phyloP scores from a whole-genome alignment of 1,284 basidiomycete species.

The Cryptococcus wingfieldii region DNA sequence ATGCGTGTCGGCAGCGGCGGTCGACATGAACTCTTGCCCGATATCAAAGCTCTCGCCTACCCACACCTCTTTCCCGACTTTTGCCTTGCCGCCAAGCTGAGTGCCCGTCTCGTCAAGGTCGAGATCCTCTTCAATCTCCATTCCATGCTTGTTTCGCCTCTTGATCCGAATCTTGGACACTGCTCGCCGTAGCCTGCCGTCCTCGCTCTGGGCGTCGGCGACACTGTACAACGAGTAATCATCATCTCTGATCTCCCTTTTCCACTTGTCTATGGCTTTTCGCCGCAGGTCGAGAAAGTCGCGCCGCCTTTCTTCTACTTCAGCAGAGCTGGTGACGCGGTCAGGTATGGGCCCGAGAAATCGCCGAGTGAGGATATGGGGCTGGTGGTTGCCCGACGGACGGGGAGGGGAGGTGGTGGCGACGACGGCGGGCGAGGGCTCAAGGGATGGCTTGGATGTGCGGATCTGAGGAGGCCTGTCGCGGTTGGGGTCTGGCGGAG shows the following conservation, averaged over 20 bases:
- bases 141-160: constrained; percentile 8
- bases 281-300: constrained; percentile 17
- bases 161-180: constrained; percentile 18
- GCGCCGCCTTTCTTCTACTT: constrained; percentile 19
- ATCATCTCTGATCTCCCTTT: neutral
- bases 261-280: constrained; percentile 10
- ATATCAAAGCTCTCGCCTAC: constrained; percentile 45
- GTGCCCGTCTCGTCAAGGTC: constrained; percentile 6
- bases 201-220: neutral
- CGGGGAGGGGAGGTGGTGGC: constrained; percentile 20
- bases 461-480: neutral
- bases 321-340: constrained; percentile 20
- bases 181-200: constrained; percentile 7
- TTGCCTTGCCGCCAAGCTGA: constrained; percentile 13
- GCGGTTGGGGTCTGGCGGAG: neutral
- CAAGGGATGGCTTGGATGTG: neutral
- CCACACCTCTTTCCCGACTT: constrained; percentile 32
- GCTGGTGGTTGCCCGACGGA: too few species aligned
- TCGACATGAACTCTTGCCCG: constrained; percentile 34
- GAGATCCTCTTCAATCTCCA: constrained; percentile 14
- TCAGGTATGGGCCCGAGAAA: constrained; percentile 43
- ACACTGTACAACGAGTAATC: neutral
- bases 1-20: neutral
- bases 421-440: constrained; percentile 32
- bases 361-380: constrained; percentile 33